Evolutionary conservation across 805 yeast genomes (phyloP).

Genomic region (Ogataea ramenticola): DNA sequence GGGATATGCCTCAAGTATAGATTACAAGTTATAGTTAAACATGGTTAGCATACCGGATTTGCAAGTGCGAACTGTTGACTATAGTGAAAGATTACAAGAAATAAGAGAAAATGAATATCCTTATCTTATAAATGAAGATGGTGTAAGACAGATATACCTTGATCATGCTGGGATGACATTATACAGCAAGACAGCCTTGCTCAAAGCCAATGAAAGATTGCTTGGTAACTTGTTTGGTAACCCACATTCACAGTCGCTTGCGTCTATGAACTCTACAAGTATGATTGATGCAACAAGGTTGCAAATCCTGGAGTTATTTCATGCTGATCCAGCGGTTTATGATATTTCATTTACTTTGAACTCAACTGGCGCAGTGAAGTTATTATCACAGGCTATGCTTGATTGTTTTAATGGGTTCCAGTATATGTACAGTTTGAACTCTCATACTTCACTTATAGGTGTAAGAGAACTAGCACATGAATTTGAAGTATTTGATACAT

Average conservation of each 20-base stretch:
- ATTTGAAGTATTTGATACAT: constrained; percentile 8
- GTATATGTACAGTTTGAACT: constrained; percentile 24
- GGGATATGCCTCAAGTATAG: no score
- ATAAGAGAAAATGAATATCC: constrained; percentile 18
- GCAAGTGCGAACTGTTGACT: background rate
- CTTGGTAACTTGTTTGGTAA: constrained; percentile 24
- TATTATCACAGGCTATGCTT: constrained; percentile 22
- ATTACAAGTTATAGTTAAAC: background rate
- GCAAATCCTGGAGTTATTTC: constrained; percentile 24
- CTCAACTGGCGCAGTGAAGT: constrained; percentile 32
- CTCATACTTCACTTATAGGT: constrained; percentile 38
- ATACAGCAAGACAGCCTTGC: constrained; percentile 23
- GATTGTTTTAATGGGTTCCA: constrained; percentile 14
- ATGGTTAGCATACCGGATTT: background rate
- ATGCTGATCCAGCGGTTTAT: constrained; percentile 27
- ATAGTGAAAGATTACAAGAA: constrained; percentile 1
- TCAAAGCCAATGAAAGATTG: constrained; percentile 17
- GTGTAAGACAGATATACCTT: constrained; percentile 20
- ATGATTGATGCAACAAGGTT: constrained; percentile 22
- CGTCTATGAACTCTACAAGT: constrained; percentile 22
- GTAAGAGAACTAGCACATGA: constrained; percentile 20
- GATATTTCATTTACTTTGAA: constrained; percentile 34
- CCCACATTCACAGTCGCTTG: constrained; percentile 34
- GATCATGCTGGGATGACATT: constrained; percentile 40
- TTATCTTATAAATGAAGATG: constrained; percentile 9